Conservation (phyloP, 345 rosid species). For the Leavenworthia alabamica region DNA sequence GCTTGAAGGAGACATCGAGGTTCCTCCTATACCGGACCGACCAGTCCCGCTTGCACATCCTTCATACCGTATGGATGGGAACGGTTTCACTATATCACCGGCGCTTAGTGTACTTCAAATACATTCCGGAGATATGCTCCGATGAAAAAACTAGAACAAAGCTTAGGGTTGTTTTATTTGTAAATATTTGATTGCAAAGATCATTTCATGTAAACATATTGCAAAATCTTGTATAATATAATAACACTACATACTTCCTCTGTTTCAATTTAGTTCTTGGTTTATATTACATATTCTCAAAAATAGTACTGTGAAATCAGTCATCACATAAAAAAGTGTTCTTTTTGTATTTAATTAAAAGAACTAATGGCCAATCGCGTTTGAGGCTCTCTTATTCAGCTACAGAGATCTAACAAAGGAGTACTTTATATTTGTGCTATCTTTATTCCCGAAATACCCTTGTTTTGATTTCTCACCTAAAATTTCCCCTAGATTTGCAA, state of each 20-base stretch:
- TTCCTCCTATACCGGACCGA: slow-evolving; percentile 69
- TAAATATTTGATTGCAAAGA: not conserved
- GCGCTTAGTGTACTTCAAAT: slow-evolving; percentile 23
- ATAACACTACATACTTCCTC: too few relatives aligned
- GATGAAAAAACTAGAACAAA: not conserved
- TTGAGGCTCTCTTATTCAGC: slow-evolving; percentile 1
- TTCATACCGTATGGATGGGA: slow-evolving; percentile 24
- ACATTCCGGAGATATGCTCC: slow-evolving; percentile 24
- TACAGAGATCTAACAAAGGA: slow-evolving; percentile 20
- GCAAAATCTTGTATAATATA: not conserved
- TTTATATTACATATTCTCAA: too few relatives aligned
- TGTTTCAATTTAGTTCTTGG: too few relatives aligned
- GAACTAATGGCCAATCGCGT: slow-evolving; percentile 14
- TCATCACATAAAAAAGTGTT: too few relatives aligned
- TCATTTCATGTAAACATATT: not conserved
- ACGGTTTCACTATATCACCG: slow-evolving; percentile 29
- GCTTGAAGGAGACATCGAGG: slow-evolving; percentile 90
- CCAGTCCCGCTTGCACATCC: slow-evolving; percentile 44
- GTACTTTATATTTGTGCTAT: not conserved
- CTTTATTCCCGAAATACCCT: slow-evolving; percentile 16
- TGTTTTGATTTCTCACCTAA: slow-evolving; percentile 19
- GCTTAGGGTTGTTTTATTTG: slow-evolving; percentile 5
- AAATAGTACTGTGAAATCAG: too few relatives aligned
- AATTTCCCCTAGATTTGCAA: slow-evolving; percentile 15
- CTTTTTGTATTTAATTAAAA: not conserved